These are phyloP conservation scores for Leishmania gerbilli DNA, from an alignment of 208 protist species.

Conservation along the genomic window DNA sequence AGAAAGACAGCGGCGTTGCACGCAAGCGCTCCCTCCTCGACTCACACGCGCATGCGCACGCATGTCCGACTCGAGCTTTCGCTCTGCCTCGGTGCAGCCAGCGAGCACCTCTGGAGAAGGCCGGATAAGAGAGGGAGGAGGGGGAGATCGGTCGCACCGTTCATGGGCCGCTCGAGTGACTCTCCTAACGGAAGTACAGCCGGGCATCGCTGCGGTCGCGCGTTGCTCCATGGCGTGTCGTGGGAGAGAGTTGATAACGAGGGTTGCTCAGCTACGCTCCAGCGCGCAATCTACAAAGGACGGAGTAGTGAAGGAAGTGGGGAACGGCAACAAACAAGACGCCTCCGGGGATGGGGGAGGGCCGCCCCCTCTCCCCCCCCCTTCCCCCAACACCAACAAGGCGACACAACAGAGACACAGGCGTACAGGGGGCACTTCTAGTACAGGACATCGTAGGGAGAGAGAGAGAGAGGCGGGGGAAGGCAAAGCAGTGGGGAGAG, in stretches of 20 bases:
- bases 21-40: background rate
- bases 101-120: background rate
- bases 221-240: background rate
- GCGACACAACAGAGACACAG: background rate
- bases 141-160: background rate
- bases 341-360: background rate
- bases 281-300: constrained; percentile 6
- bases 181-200: background rate
- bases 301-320: constrained; percentile 21
- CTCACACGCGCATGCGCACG: background rate
- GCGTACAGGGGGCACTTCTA: background rate
- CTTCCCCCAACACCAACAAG: background rate
- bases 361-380: background rate
- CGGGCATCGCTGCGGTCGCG: background rate
- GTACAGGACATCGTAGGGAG: background rate
- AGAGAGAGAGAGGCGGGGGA: background rate
- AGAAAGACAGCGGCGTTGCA: background rate
- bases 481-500: background rate
- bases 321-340: background rate
- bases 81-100: background rate
- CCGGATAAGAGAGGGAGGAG: background rate
- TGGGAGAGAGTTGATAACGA: background rate
- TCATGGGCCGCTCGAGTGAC: background rate
- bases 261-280: background rate
- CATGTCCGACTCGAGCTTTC: background rate